A percentile compares a stretch with the other conserved stretches of the same genome.
phyloP scores from a whole-genome alignment of 768 basidiomycete species.

The Termitomyces sp. region DNA sequence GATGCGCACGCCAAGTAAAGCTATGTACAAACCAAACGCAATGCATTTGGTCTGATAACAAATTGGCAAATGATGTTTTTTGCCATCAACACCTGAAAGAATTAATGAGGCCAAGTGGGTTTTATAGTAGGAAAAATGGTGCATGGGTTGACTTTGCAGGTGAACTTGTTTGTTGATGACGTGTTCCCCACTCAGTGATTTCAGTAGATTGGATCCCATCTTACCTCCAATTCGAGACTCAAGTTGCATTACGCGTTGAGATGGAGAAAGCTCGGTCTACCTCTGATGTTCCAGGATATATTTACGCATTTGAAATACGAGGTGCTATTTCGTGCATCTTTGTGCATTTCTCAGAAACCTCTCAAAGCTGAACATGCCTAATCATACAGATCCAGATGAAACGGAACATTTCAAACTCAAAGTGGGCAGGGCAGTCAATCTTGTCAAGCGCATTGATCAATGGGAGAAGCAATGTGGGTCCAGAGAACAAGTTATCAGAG shows the following conservation, averaged over 20 bases:
- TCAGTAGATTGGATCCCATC: slow-evolving; percentile 64
- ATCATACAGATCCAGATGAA: slow-evolving; percentile 17
- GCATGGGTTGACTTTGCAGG: slow-evolving; percentile 57
- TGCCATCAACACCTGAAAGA: slow-evolving; percentile 64
- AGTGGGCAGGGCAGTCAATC: slow-evolving; percentile 74
- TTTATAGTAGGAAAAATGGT: slow-evolving; percentile 45
- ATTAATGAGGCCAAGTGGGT: slow-evolving; percentile 48
- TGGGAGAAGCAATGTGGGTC: slow-evolving; percentile 82
- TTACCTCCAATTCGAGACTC: slow-evolving; percentile 59
- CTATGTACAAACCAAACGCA: slow-evolving; percentile 21
- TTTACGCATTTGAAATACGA: slow-evolving; percentile 78
- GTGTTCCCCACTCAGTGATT: background rate
- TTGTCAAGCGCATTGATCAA: slow-evolving; percentile 67
- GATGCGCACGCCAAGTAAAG: slow-evolving; percentile 58
- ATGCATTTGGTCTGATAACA: slow-evolving; percentile 19
- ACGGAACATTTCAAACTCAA: slow-evolving; percentile 57
- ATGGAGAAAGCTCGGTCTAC: slow-evolving; percentile 45
- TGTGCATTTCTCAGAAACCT: background rate
- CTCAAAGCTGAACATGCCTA: background rate
- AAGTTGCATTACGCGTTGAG: slow-evolving; percentile 42
- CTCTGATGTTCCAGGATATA: slow-evolving; percentile 68
- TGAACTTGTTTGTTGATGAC: slow-evolving; percentile 19
- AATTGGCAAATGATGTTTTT: slow-evolving; percentile 37
- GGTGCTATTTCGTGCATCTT: slow-evolving; percentile 33
- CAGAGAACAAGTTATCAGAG: slow-evolving; percentile 67